Evolutionary conservation across 768 basidiomycete species (phyloP).

Genomic region (Suillus lakei): DNA sequence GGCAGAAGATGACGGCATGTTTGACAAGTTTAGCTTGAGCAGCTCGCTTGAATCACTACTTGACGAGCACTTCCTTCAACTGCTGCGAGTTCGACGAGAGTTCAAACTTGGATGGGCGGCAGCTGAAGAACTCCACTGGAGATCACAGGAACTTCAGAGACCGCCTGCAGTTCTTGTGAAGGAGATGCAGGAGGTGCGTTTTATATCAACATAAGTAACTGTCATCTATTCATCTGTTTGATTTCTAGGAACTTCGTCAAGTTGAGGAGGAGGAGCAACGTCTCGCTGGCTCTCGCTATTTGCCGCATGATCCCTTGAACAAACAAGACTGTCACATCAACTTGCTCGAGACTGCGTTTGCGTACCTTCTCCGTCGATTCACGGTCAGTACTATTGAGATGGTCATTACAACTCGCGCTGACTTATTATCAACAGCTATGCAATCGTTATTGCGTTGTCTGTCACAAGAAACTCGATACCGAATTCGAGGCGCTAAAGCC

Average conservation of each 20-base stretch:
- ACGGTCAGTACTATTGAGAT: constrained; percentile 43
- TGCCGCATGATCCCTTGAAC: constrained; percentile 62
- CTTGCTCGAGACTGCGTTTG: constrained; percentile 64
- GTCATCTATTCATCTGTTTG: constrained; percentile 2
- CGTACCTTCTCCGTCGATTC: constrained; percentile 67
- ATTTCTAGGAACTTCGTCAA: constrained; percentile 13
- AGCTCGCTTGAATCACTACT: constrained; percentile 64
- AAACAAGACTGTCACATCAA: constrained; percentile 49
- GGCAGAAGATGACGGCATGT: constrained; percentile 43
- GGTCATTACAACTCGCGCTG: neutral
- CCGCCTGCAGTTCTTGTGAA: constrained; percentile 44
- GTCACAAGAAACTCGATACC: constrained; percentile 59
- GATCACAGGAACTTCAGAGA: constrained; percentile 50
- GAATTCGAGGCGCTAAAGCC: constrained; percentile 70
- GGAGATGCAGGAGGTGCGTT: constrained; percentile 35
- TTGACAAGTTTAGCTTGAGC: constrained; percentile 69
- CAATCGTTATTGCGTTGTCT: constrained; percentile 74
- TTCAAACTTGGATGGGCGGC: constrained; percentile 71
- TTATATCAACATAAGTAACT: neutral
- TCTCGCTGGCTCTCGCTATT: constrained; percentile 42
- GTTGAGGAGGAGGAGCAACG: constrained; percentile 52
- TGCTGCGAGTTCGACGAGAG: constrained; percentile 55
- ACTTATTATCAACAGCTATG: constrained; percentile 51
- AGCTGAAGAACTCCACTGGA: constrained; percentile 57
- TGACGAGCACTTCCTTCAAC: constrained; percentile 56